Evolutionary conservation across 257 asterid genomes (phyloP).

Genomic region (Apocynum venetum): DNA sequence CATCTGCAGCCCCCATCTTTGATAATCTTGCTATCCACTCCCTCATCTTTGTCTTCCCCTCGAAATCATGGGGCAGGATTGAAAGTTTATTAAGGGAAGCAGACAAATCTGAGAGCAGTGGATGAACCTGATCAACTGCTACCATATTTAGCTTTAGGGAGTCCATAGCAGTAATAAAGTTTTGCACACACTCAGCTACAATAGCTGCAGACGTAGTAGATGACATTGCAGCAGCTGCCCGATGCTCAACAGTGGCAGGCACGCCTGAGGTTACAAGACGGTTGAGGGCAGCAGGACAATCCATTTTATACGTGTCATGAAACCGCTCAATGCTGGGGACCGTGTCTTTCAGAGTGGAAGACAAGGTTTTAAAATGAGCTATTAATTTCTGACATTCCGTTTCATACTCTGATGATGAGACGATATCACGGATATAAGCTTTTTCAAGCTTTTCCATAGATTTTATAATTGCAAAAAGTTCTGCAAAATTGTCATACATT

Average conservation of each 20-base stretch:
- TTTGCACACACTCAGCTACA: constrained; percentile 93
- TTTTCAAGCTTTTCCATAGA: constrained; percentile 92
- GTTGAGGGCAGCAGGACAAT: constrained; percentile 74
- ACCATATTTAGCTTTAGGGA: constrained; percentile 80
- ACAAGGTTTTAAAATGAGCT: constrained; percentile 77
- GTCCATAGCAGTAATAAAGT: constrained; percentile 92
- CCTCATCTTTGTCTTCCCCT: constrained; percentile 89
- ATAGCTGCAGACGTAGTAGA: constrained; percentile 61
- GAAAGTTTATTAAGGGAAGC: constrained; percentile 78
- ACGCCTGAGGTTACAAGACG: constrained; percentile 77
- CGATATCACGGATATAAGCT: constrained; percentile 79
- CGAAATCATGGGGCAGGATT: constrained; percentile 78
- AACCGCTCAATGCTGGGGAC: constrained; percentile 79
- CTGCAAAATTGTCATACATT: constrained; percentile 86
- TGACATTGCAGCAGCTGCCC: constrained; percentile 56
- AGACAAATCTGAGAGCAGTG: constrained; percentile 66
- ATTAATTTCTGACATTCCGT: constrained; percentile 73
- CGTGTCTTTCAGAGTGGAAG: constrained; percentile 69
- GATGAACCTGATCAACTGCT: constrained; percentile 96
- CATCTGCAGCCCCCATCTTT: constrained; percentile 94
- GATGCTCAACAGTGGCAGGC: constrained; percentile 96
- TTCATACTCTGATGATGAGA: constrained; percentile 62
- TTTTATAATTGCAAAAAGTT: constrained; percentile 83
- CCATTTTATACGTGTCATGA: constrained; percentile 83
- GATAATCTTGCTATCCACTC: constrained; percentile 88